These are phyloP conservation scores for Gelatoporia subvermispora DNA, from an alignment of 768 basidiomycete genomes.

Conservation along the genomic window DNA sequence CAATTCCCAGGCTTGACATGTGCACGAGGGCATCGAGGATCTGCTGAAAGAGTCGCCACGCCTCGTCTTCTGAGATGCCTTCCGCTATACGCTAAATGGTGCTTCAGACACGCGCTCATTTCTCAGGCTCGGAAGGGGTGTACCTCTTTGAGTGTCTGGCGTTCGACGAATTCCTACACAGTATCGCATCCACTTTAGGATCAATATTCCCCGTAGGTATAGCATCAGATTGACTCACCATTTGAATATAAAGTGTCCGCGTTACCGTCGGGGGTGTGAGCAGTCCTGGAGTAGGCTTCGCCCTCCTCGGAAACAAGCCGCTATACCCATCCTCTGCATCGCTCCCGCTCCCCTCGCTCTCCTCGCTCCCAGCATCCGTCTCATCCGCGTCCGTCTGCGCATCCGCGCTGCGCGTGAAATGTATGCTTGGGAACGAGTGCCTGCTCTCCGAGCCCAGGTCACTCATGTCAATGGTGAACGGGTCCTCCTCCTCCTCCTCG, in stretches of 20 bases:
- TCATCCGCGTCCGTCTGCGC: conserved; percentile 41
- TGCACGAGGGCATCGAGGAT: conserved; percentile 86
- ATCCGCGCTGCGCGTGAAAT: conserved; percentile 52
- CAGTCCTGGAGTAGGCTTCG: conserved; percentile 5
- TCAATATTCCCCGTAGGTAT: background rate
- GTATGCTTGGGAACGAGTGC: conserved; percentile 82
- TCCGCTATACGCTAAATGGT: conserved; percentile 62
- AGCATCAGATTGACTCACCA: conserved; percentile 46
- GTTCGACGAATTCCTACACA: conserved; percentile 79
- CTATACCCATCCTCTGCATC: conserved; percentile 15
- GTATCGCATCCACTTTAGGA: no score
- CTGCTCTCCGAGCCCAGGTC: conserved; percentile 50
- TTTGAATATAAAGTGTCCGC: conserved; percentile 87
- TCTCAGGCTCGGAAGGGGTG: conserved; percentile 1
- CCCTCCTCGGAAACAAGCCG: conserved; percentile 18
- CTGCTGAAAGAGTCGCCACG: conserved; percentile 88
- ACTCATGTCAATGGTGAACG: conserved; percentile 63
- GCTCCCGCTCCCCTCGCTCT: no score
- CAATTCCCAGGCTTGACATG: conserved; percentile 85
- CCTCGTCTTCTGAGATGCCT: conserved; percentile 77
- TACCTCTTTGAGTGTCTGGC: conserved; percentile 86
- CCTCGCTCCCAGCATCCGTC: conserved; percentile 36
- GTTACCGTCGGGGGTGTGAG: conserved; percentile 12
- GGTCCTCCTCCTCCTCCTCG: conserved; percentile 30
- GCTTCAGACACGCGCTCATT: background rate